Conservation (phyloP, 106 monocot species). For the Phalaenopsis aphrodite region DNA sequence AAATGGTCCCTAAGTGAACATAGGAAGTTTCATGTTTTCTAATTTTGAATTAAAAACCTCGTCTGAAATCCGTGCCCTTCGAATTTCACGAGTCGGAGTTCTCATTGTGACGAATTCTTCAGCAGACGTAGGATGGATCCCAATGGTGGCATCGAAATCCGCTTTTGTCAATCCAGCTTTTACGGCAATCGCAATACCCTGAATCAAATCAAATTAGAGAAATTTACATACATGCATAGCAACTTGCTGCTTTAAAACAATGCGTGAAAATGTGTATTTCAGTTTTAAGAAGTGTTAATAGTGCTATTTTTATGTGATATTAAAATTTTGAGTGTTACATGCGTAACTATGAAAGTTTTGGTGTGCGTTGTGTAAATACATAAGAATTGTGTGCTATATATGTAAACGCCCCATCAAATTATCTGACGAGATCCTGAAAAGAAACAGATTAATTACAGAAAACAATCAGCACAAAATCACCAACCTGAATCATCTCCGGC, state of each 20-base stretch:
- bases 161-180: slow-evolving; percentile 80
- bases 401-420: background rate
- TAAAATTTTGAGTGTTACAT: too few relatives aligned
- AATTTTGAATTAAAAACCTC: slow-evolving; percentile 33
- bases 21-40: background rate
- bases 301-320: too few relatives aligned
- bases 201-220: slow-evolving; percentile 2
- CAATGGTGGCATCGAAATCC: slow-evolving; percentile 89
- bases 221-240: too few relatives aligned
- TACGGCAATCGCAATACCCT: slow-evolving; percentile 95
- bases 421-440: background rate
- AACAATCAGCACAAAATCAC: slow-evolving; percentile 1
- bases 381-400: too few relatives aligned
- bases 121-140: slow-evolving; percentile 89
- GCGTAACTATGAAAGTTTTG: too few relatives aligned
- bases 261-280: too few relatives aligned
- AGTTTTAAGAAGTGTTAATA: too few relatives aligned
- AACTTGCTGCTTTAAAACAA: too few relatives aligned
- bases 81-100: slow-evolving; percentile 73
- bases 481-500: slow-evolving; percentile 94
- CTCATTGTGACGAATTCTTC: slow-evolving; percentile 99
- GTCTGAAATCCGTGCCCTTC: slow-evolving; percentile 22
- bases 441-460: slow-evolving; percentile 2
- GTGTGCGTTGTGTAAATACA: too few relatives aligned
- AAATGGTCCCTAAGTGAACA: too few relatives aligned